Evolutionary conservation across 1,139 yeast genomes (phyloP).

Genomic region (Petasospora rhodanensis): DNA sequence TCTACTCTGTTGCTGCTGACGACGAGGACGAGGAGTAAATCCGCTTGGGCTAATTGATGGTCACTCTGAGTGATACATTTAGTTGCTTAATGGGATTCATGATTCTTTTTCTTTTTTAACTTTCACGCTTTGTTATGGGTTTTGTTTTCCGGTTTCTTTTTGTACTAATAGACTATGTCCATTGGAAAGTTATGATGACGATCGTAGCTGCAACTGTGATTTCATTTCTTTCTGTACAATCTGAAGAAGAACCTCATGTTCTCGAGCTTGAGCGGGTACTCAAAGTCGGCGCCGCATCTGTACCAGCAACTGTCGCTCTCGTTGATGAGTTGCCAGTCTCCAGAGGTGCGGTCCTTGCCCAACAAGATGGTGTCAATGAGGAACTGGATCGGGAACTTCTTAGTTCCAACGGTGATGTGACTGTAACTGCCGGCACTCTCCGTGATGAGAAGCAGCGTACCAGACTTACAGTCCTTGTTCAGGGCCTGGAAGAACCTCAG

Average conservation of each 20-base stretch:
- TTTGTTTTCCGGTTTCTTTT: conserved; percentile 10
- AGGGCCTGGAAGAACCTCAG: conserved; percentile 53
- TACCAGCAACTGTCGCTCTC: conserved; percentile 81
- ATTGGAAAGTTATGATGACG: conserved; percentile 8
- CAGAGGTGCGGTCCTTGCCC: conserved; percentile 47
- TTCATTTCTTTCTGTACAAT: conserved; percentile 49
- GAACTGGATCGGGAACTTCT: conserved; percentile 77
- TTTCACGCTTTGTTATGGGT: conserved; percentile 12
- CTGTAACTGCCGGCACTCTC: conserved; percentile 93
- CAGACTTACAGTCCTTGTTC: conserved; percentile 43
- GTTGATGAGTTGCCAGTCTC: conserved; percentile 63
- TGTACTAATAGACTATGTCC: conserved; percentile 3
- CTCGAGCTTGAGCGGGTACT: conserved; percentile 70
- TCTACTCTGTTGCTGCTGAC: conserved; percentile 98
- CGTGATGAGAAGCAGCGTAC: conserved; percentile 60
- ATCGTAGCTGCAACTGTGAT: conserved; percentile 2
- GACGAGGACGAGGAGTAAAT: conserved; percentile 87
- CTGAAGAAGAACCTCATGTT: conserved; percentile 85
- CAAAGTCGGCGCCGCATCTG: conserved; percentile 51
- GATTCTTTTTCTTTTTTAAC: conserved; percentile 11
- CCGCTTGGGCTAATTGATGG: conserved; percentile 16
- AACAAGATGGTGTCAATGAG: conserved; percentile 66
- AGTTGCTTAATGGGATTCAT: conserved; percentile 13
- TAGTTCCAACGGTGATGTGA: conserved; percentile 69
- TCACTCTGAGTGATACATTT: conserved; percentile 12